A percentile compares a stretch with the other conserved stretches of the same genome.
Conservation (phyloP, 305 asterid genomes). For the Fraxinus latifolia region DNA sequence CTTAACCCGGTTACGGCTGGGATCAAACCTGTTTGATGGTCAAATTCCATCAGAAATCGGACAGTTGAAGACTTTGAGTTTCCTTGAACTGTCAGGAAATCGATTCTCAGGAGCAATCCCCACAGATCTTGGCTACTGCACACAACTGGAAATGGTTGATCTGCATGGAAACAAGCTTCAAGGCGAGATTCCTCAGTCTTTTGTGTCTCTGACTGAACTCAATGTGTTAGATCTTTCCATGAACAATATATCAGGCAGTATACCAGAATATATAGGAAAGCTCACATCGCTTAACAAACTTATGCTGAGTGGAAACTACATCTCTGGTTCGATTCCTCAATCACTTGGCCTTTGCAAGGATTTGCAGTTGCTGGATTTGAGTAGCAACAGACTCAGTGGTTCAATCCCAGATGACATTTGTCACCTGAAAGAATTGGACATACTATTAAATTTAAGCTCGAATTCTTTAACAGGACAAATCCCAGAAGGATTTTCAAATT, state of each 20-base stretch:
- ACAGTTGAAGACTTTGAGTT: slow-evolving; percentile 36
- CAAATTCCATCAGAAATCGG: slow-evolving; percentile 55
- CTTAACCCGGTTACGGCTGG: slow-evolving; percentile 50
- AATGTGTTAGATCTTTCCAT: slow-evolving; percentile 61
- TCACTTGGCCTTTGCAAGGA: slow-evolving; percentile 54
- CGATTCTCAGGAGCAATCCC: slow-evolving; percentile 51
- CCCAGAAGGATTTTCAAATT: slow-evolving; percentile 53
- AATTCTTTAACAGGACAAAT: slow-evolving; percentile 47
- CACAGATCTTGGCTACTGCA: slow-evolving; percentile 52
- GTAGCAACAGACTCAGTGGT: slow-evolving; percentile 47
- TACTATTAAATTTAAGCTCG: slow-evolving; percentile 54
- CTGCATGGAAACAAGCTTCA: slow-evolving; percentile 50
- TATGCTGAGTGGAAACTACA: slow-evolving; percentile 43
- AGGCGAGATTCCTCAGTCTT: slow-evolving; percentile 54
- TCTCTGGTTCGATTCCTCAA: slow-evolving; percentile 50
- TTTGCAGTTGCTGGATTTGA: slow-evolving; percentile 63
- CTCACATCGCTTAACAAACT: slow-evolving; percentile 57
- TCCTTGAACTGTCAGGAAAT: slow-evolving; percentile 63
- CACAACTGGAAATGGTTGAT: slow-evolving; percentile 56
- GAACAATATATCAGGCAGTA: slow-evolving; percentile 48
- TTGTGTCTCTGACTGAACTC: slow-evolving; percentile 43
- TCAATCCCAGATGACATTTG: slow-evolving; percentile 53
- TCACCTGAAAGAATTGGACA: slow-evolving; percentile 52
- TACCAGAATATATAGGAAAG: slow-evolving; percentile 53
- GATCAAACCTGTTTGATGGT: slow-evolving; percentile 49